phyloP scores from a whole-genome alignment of 768 basidiomycete species.

The Hygrophorus pudorinus region DNA sequence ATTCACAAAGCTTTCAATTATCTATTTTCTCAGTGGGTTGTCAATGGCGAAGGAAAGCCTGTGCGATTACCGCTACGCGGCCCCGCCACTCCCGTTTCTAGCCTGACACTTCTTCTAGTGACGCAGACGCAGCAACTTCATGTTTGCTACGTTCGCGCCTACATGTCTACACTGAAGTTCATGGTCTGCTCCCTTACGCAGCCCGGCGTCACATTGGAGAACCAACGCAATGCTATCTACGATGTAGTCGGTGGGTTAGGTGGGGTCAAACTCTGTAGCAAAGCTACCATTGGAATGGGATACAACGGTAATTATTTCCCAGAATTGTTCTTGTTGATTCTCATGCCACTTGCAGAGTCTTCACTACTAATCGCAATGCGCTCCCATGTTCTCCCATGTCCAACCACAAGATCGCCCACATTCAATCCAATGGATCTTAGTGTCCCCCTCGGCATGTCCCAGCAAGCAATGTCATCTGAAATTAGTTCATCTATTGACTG shows the following conservation, averaged over 20 bases:
- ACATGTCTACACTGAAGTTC: slow-evolving; percentile 31
- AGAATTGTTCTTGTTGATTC: neutral
- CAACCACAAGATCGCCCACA: slow-evolving; percentile 13
- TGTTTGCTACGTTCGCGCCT: slow-evolving; percentile 43
- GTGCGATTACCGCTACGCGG: slow-evolving; percentile 51
- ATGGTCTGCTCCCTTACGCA: slow-evolving; percentile 40
- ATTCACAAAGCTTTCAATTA: neutral
- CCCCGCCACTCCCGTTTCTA: slow-evolving; percentile 41
- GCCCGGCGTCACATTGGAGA: slow-evolving; percentile 26
- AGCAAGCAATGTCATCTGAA: slow-evolving; percentile 7
- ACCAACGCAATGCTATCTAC: slow-evolving; percentile 19
- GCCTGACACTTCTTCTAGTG: slow-evolving; percentile 50
- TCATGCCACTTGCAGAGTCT: slow-evolving; percentile 23
- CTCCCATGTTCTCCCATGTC: slow-evolving; percentile 37
- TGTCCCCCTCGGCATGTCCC: slow-evolving; percentile 23
- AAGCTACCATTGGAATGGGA: slow-evolving; percentile 49
- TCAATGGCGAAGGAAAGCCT: slow-evolving; percentile 32
- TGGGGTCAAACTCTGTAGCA: slow-evolving; percentile 37
- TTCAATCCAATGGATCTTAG: slow-evolving; percentile 36
- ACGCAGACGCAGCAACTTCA: slow-evolving; percentile 53
- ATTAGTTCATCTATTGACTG: slow-evolving; percentile 26
- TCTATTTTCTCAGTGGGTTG: slow-evolving; percentile 38
- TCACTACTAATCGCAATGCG: slow-evolving; percentile 56
- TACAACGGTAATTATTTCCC: slow-evolving; percentile 39
- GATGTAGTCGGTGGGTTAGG: slow-evolving; percentile 24